phyloP scores from a whole-genome alignment of 371 early-diverging fungal genomes.

The Rhizopus arrhizus region DNA sequence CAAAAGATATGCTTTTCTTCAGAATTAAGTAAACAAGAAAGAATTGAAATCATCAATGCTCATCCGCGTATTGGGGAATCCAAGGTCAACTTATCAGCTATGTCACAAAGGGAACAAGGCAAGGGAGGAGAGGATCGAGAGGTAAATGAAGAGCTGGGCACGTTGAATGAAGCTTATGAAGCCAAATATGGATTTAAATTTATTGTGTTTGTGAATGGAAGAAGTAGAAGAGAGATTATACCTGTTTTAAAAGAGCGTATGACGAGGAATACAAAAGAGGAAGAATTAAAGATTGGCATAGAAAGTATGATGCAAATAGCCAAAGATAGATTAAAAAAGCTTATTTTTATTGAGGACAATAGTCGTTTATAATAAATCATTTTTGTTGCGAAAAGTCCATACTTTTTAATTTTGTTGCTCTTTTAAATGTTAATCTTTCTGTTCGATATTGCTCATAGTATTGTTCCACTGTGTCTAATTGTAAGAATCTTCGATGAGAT shows the following conservation, averaged over 20 bases:
- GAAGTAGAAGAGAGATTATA: slow-evolving; percentile 69
- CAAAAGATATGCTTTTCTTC: slow-evolving; percentile 49
- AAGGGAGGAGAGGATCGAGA: slow-evolving; percentile 46
- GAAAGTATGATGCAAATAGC: slow-evolving; percentile 79
- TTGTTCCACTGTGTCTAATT: slow-evolving; percentile 81
- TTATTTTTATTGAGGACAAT: slow-evolving; percentile 21
- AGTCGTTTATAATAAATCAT: slow-evolving; percentile 15
- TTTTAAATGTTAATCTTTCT: slow-evolving; percentile 66
- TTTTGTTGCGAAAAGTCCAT: slow-evolving; percentile 39
- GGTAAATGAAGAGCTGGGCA: slow-evolving; percentile 44
- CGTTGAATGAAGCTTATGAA: slow-evolving; percentile 74
- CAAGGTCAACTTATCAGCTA: slow-evolving; percentile 67
- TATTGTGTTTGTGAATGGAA: slow-evolving; percentile 87
- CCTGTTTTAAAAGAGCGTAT: slow-evolving; percentile 74
- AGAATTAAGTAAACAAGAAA: slow-evolving; percentile 60
- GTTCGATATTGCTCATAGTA: slow-evolving; percentile 91
- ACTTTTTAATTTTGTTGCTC: slow-evolving; percentile 45
- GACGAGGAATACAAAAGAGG: slow-evolving; percentile 44
- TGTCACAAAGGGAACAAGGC: slow-evolving; percentile 80
- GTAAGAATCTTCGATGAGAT: slow-evolving; percentile 80
- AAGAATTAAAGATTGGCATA: slow-evolving; percentile 68
- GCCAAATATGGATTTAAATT: slow-evolving; percentile 85
- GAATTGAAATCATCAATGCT: slow-evolving; percentile 76
- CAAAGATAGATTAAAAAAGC: slow-evolving; percentile 72
- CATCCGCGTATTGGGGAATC: slow-evolving; percentile 91